Base-by-base conservation (phyloP, 805 yeast species). In the Barnettozyma botsteinii region DNA sequence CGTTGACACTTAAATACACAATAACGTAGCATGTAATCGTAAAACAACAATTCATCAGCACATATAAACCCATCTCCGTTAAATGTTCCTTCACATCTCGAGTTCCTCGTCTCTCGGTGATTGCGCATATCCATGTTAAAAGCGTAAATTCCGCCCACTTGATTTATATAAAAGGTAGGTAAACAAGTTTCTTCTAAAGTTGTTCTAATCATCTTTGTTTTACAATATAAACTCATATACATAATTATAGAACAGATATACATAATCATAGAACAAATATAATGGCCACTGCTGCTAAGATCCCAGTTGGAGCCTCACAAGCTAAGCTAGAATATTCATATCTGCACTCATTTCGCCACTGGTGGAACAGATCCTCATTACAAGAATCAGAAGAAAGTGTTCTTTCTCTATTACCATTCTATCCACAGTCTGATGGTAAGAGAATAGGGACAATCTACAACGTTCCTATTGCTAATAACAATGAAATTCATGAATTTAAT, bases 401-500 rank as follows among this genome's bases (percentile, higher is more conserved):
- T 8, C 64, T 86, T 17, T 69, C 79, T 13, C 56, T 64, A 3
- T 62, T 83, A 15, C 81, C 87, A 1, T 80, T 76, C 53, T 78
- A 62, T 47, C 84, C 84, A 3, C 64, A 65, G 10, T 59, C 74
- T 0, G 77, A 77, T 40, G 69, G 69, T 4, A 67, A 61, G 5
- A 63, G 83, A 22, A 43, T 49, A 1, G 72, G 77, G 13, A 51
- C 67, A 39, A 57, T 79, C 13, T 55, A 77, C 23, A 69, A 79
- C 47, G 79, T 85, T 4, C 68, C 72, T 17, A 66, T 84, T 10
- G 79, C 77, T 32, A 52, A 65, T 14, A 51, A 56, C 9, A 57
- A 77, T 22, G 71, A 59, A 47, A 75, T 87, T 41, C 91, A 87
- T 57, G 96, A 87, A 62, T 76, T 87, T 40, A 73, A 65, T 46